A percentile compares a stretch with the other conserved stretches of the same genome.
Evolutionary conservation across 345 rosid genomes (phyloP).

Genomic region (Moringa oleifera): DNA sequence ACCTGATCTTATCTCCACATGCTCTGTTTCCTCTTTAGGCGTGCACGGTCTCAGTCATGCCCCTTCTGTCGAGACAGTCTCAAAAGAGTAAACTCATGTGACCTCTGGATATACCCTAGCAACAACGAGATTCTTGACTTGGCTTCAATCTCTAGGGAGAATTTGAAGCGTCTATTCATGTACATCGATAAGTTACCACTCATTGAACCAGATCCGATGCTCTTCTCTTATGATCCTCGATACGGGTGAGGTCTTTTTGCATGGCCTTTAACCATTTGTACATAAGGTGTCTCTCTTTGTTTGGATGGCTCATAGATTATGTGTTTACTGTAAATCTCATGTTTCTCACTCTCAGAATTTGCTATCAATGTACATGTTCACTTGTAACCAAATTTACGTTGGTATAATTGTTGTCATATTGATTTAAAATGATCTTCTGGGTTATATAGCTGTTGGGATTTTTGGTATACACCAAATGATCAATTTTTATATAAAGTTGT

Average conservation of each 20-base stretch:
- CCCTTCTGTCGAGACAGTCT: constrained; percentile 89
- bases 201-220: constrained; percentile 38
- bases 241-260: constrained; percentile 20
- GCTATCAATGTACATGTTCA: too few species aligned
- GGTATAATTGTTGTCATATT: too few species aligned
- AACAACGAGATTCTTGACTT: constrained; percentile 43
- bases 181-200: constrained; percentile 62
- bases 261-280: constrained; percentile 1
- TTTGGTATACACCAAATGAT: too few species aligned
- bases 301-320: too few species aligned
- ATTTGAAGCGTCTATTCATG: constrained; percentile 59
- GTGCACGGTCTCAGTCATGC: constrained; percentile 68
- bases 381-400: too few species aligned
- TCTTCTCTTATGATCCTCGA: constrained; percentile 41
- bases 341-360: not conserved
- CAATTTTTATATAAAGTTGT: too few species aligned
- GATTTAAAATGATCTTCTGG: too few species aligned
- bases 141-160: constrained; percentile 48
- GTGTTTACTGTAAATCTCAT: constrained; percentile 20
- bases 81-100: constrained; percentile 65
- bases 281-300: constrained; percentile 18
- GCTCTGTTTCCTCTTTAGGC: constrained; percentile 34
- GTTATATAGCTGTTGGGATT: too few species aligned
- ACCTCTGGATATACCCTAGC: constrained; percentile 72
- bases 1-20: not conserved